Base-by-base conservation (phyloP, 768 basidiomycete genomes). In the Tylopilus sp. region DNA sequence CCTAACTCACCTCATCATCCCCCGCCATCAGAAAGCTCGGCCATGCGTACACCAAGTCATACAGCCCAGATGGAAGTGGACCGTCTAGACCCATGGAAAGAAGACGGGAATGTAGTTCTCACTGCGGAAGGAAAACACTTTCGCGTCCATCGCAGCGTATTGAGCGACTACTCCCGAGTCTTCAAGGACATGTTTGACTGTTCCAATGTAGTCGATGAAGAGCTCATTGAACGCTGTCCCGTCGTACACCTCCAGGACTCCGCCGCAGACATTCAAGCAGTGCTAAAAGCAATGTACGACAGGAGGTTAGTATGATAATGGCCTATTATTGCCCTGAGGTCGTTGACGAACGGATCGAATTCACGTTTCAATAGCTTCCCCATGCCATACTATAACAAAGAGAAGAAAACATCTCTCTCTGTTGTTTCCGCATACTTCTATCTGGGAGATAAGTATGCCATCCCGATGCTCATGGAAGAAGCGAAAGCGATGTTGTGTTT, bases 181-280 rank as follows among this genome's bases (percentile, higher is more conserved):
- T n/a, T n/a, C n/a, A n/a, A n/a, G n/a, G n/a, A n/a, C n/a, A n/a
- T n/a, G n/a, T n/a, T n/a, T n/a, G n/a, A n/a, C n/a, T n/a, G n/a
- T n/a, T n/a, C n/a, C n/a, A n/a, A n/a, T n/a, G n/a, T n/a, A n/a
- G n/a, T n/a, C n/a, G n/a, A n/a, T n/a, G n/a, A n/a, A n/a, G n/a
- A n/a, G n/a, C n/a, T 45, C 13, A 40, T 65, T 19, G 64, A 65
- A 0, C 11, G 14, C 6, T 63, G 62, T 49, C 66, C 64, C 4
- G 56, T 55, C 33, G 7, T 66, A 44, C 34, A 40, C 22, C 54
- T 66, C 19, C 30, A 56, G 2, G 66, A 66, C 17, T 7, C 34
- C 3, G 45, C 28, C 19, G n/a, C 2, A 0, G 59, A 67, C 9
- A 4, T 65, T 11, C 51, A 60, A 25, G 41, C 50, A 0, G 25